A percentile compares a stretch with the other conserved stretches of the same genome.
phyloP scores from a whole-genome alignment of 73 alveolate species.

The Tetrahymena malaccensis region DNA sequence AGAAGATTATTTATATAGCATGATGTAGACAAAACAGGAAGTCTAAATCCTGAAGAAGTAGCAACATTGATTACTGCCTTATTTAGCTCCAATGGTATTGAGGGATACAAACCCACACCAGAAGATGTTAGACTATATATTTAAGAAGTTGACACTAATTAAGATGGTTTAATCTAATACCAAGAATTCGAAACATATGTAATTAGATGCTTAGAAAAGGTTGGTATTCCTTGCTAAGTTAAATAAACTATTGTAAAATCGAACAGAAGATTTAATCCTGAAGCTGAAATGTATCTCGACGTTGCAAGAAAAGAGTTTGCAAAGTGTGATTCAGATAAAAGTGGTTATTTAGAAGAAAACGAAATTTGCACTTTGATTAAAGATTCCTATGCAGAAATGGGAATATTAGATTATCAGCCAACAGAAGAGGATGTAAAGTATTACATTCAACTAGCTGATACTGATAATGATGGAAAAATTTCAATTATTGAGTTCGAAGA shows the following conservation, averaged over 20 bases:
- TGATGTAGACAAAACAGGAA: constrained; percentile 33
- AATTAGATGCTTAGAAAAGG: neutral
- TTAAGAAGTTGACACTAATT: neutral
- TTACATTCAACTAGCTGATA: constrained; percentile 22
- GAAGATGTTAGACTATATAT: neutral
- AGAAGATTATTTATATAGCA: constrained; percentile 13
- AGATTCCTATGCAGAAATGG: constrained; percentile 22
- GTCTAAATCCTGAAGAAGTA: constrained; percentile 30
- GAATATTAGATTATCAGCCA: constrained; percentile 21
- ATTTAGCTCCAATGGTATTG: neutral
- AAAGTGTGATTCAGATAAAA: constrained; percentile 13
- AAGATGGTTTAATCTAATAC: neutral
- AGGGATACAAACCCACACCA: neutral
- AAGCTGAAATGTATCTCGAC: constrained; percentile 22
- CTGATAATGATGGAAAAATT: constrained; percentile 27
- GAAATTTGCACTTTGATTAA: constrained; percentile 13
- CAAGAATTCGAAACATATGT: neutral
- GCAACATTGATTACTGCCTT: neutral
- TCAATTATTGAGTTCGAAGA: constrained; percentile 9
- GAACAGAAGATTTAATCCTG: neutral
- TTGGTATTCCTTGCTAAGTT: neutral
- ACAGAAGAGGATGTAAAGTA: constrained; percentile 20
- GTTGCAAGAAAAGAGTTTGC: constrained; percentile 16
- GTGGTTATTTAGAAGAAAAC: constrained; percentile 25
- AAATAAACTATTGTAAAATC: neutral